Base-by-base conservation (phyloP, 192 early-diverging fungal species). In the Coemansia sp. region DNA sequence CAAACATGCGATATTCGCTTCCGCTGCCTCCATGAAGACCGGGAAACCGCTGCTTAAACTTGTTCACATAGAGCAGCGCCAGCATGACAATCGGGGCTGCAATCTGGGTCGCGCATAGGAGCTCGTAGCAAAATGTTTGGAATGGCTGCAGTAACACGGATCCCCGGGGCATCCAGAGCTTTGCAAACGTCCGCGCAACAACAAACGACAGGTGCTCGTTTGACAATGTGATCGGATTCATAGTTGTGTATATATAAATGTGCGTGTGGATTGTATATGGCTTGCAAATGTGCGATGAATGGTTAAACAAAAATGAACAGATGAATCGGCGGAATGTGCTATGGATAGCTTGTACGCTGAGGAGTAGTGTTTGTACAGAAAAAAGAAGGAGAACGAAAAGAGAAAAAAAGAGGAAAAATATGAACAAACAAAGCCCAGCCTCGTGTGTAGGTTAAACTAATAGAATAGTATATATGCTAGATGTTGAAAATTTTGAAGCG, bases 1-100 rank as follows among this genome's bases (percentile, higher is more conserved):
- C 87, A 64, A 95, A 89, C 41, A 93, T 64, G 15, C 91, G 75
- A 54, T 87, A 91, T 60, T 95, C 93, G 46, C 85, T 87, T 42
- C 93, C 93, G 22, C n/a, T 43, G 15, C 78, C 78, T 17, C 69
- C 71, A 24, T 62, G 56, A 14, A 79, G 54, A 12, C 38, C 53
- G 12, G 76, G 71, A 21, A 57, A 73, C 37, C 66, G 44, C 45
- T 62, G 63, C 55, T 69, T 73, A 22, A 79, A 79, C 24, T 57
- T 58, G 56, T 67, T 40, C 22, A 79, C 70, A 34, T 79, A 79
- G 13, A 79, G 64, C 55, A 79, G 57, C 38, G 76, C 65, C 49
- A 79, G 57, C 66, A 79, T 64, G 11, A 79, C 71, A 57, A 79
- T 73, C n/a, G 76, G 71, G 60, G 66, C 52, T 11, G 76, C 66